Percentiles rank a stretch among this genome's conserved stretches.
Evolutionary conservation across 495 filamentous ascomycete genomes (phyloP).

Genomic region (Hypoxylon trugodes): DNA sequence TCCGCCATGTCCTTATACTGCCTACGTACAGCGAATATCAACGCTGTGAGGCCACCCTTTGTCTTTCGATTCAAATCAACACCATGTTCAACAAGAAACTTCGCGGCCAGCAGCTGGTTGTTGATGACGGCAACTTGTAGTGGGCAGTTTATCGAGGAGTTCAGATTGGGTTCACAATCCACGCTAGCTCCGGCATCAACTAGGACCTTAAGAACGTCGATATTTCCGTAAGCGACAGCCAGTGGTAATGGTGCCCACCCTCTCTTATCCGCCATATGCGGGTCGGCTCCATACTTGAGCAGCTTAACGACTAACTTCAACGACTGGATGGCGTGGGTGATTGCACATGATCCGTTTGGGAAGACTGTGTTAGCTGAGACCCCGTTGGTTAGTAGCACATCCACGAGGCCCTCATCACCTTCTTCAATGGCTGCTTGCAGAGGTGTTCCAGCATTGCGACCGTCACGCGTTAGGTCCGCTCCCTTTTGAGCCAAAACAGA

Average conservation of each 20-base stretch:
- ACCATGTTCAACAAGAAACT: constrained; percentile 2
- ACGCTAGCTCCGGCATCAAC: background rate
- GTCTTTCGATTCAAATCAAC: background rate
- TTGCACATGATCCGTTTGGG: background rate
- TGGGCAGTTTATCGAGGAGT: background rate
- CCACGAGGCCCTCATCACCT: background rate
- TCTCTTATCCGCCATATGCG: background rate
- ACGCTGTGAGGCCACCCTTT: background rate
- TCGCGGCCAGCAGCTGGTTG: background rate
- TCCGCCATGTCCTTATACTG: background rate
- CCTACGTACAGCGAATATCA: background rate
- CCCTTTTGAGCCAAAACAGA: background rate
- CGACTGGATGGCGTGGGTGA: background rate
- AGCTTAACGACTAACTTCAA: background rate
- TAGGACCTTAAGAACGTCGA: background rate
- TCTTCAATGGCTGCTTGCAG: background rate
- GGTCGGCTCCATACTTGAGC: background rate
- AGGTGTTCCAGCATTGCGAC: background rate
- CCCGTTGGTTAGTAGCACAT: background rate
- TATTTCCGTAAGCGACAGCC: background rate
- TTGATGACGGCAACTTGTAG: constrained; percentile 1
- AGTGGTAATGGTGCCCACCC: background rate
- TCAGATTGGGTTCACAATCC: background rate
- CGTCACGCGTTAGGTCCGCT: background rate
- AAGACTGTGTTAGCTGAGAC: background rate